phyloP scores from a whole-genome alignment of 805 yeast genomes.

The Maudiozyma turicensis region DNA sequence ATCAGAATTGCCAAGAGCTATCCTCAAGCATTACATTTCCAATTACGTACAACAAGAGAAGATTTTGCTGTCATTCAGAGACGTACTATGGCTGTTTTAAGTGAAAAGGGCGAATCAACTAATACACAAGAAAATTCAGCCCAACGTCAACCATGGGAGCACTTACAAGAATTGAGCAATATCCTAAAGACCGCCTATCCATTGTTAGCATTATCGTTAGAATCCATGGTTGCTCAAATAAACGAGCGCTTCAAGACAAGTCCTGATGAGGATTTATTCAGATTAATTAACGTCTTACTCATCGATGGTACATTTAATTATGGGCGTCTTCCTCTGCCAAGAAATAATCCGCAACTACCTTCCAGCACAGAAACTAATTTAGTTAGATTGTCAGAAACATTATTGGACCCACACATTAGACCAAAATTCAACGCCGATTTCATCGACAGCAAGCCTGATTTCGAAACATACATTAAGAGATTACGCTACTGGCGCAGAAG shows the following conservation, averaged over 20 bases:
- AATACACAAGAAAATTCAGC: slow-evolving; percentile 12
- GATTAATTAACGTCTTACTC: slow-evolving; percentile 82
- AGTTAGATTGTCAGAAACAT: slow-evolving; percentile 83
- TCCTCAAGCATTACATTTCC: slow-evolving; percentile 97
- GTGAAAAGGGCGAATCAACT: slow-evolving; percentile 15
- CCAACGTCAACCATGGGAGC: slow-evolving; percentile 82
- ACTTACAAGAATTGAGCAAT: slow-evolving; percentile 87
- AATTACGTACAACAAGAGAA: slow-evolving; percentile 87
- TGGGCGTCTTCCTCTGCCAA: slow-evolving; percentile 76
- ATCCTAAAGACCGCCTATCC: slow-evolving; percentile 96
- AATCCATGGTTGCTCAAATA: slow-evolving; percentile 91
- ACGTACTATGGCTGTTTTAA: slow-evolving; percentile 48
- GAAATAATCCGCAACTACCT: slow-evolving; percentile 81
- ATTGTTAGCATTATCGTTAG: slow-evolving; percentile 79
- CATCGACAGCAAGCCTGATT: slow-evolving; percentile 74
- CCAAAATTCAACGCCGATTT: slow-evolving; percentile 89
- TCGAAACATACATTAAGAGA: slow-evolving; percentile 76
- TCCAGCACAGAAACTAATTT: slow-evolving; percentile 85
- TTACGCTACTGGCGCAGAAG: slow-evolving; percentile 89
- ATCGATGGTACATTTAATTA: slow-evolving; percentile 90
- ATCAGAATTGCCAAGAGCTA: slow-evolving; percentile 90
- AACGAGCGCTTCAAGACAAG: slow-evolving; percentile 87
- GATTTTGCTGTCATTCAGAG: slow-evolving; percentile 83
- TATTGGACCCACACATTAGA: slow-evolving; percentile 77
- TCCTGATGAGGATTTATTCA: slow-evolving; percentile 92